These are phyloP conservation scores for Tanacetum coccineum DNA, from an alignment of 129 eudicot species.

Conservation along the genomic window DNA sequence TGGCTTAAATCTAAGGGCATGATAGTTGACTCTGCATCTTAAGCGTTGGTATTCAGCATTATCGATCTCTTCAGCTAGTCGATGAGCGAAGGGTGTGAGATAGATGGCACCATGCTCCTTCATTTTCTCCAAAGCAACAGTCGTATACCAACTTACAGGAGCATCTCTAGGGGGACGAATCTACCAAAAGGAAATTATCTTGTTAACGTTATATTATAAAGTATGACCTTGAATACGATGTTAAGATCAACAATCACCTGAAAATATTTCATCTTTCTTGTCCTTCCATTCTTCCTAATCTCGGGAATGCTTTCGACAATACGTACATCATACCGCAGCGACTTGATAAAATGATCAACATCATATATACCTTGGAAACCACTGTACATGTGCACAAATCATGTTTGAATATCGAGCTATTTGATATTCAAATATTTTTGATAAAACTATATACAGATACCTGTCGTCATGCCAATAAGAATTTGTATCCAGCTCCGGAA, in stretches of 20 bases:
- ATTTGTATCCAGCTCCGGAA: constrained; percentile 89
- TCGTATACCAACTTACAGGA: constrained; percentile 79
- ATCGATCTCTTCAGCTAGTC: constrained; percentile 87
- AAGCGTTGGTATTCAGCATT: constrained; percentile 89
- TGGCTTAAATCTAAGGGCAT: constrained; percentile 85
- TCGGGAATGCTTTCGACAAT: constrained; percentile 88
- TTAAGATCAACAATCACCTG: constrained; percentile 43
- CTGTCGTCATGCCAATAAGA: constrained; percentile 53
- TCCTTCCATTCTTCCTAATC: constrained; percentile 68
- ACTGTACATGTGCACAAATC: constrained; percentile 35
- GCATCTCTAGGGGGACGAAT: constrained; percentile 92
- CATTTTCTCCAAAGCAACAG: constrained; percentile 75
- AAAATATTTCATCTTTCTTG: constrained; percentile 66
- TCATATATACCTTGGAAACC: constrained; percentile 91
- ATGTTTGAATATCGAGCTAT: not conserved
- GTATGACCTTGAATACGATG: not conserved
- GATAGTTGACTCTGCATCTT: constrained; percentile 97
- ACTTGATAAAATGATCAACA: constrained; percentile 76
- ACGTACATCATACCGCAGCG: constrained; percentile 76
- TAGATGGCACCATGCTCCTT: constrained; percentile 92
- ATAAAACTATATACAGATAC: not conserved
- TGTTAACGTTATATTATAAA: not conserved
- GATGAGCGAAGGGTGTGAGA: constrained; percentile 91
- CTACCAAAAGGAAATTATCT: constrained; percentile 30
- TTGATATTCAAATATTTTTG: not conserved